Conservation (phyloP, 2,329 filamentous ascomycete genomes). For the Teratosphaeria epicoccoides region DNA sequence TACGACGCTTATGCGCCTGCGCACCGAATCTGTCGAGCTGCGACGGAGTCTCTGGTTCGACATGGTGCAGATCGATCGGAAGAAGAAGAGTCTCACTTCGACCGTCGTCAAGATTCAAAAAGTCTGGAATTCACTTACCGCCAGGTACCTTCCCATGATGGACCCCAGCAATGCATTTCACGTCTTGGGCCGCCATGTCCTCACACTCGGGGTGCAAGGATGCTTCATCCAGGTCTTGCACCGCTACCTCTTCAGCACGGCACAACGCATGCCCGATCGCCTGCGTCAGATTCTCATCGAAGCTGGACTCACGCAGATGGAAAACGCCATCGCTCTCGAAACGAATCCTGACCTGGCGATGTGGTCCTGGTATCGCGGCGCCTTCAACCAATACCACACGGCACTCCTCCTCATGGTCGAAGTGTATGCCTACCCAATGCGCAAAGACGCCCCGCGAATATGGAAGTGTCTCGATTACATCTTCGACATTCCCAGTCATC, state of each 20-base stretch:
- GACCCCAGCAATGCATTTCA: constrained; percentile 51
- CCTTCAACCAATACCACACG: constrained; percentile 62
- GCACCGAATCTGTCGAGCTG: constrained; percentile 65
- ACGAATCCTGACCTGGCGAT: constrained; percentile 40
- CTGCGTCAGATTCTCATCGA: constrained; percentile 54
- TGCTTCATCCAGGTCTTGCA: constrained; percentile 59
- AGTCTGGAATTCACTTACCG: constrained; percentile 54
- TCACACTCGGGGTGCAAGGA: constrained; percentile 52
- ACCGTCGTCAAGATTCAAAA: constrained; percentile 59
- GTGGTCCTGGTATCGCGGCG: constrained; percentile 62
- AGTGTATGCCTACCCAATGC: constrained; percentile 48
- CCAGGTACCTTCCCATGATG: constrained; percentile 55
- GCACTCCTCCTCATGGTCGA: constrained; percentile 60
- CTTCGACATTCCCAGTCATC: constrained; percentile 48
- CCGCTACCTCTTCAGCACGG: constrained; percentile 48
- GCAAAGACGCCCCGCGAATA: constrained; percentile 52
- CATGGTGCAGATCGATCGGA: constrained; percentile 51
- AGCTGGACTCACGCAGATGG: constrained; percentile 46
- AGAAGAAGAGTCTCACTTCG: constrained; percentile 51
- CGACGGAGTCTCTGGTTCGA: constrained; percentile 61
- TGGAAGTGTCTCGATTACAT: constrained; percentile 64
- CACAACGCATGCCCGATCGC: constrained; percentile 47
- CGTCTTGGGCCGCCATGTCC: constrained; percentile 51
- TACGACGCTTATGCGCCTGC: constrained; percentile 55
- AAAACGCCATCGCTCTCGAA: constrained; percentile 46